Conservation (phyloP, 108 stramenopile genomes). For the Skeletonema costatum region DNA sequence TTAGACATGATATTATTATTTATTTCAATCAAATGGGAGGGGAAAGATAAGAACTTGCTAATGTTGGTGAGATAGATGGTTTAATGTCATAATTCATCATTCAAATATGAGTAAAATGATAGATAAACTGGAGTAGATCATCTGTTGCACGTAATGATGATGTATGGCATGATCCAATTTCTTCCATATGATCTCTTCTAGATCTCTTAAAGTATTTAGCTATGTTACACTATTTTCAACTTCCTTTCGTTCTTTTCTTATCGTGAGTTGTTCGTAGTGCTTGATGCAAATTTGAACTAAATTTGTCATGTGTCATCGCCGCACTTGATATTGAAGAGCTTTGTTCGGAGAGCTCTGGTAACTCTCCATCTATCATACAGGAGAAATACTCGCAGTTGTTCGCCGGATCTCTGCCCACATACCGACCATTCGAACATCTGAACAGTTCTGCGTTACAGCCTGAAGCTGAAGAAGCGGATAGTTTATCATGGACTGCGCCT, state of each 20-base stretch:
- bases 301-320: neutral
- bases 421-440: conserved; percentile 35
- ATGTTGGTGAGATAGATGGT: neutral
- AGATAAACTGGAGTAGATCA: no score
- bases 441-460: conserved; percentile 33
- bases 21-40: neutral
- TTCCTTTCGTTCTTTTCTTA: neutral
- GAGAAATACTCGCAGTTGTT: conserved; percentile 42
- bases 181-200: no score
- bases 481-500: no score
- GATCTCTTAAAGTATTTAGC: neutral
- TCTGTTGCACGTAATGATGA: no score
- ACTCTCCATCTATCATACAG: neutral
- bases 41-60: neutral
- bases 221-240: neutral
- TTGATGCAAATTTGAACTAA: neutral
- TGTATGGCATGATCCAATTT: no score
- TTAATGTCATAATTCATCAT: neutral
- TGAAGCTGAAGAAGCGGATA: no score
- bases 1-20: neutral
- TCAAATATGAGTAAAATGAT: neutral
- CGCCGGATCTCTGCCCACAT: conserved; percentile 30
- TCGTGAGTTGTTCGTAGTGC: neutral
- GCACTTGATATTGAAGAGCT: neutral
- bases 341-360: neutral